These are phyloP conservation scores for Phalaenopsis equestris DNA, from an alignment of 106 monocot genomes.

Conservation along the genomic window DNA sequence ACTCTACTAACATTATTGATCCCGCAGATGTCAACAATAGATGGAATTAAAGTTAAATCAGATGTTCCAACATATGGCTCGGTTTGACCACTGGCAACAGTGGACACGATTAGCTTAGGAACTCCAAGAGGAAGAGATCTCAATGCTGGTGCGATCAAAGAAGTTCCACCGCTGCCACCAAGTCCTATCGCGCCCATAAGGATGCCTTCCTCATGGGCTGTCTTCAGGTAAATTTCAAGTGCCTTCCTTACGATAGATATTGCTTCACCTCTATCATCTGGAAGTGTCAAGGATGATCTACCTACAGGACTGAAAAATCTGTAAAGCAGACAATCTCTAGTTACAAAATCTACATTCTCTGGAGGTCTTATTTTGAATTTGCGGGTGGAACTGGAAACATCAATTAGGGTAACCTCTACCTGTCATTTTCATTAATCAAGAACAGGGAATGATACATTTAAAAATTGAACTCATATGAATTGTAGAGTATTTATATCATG, in stretches of 20 bases:
- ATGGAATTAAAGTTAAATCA: slow-evolving; percentile 71
- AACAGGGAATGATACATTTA: slow-evolving; percentile 1
- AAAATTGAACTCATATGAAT: slow-evolving; percentile 2
- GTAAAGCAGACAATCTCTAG: slow-evolving; percentile 53
- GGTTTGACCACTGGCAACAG: slow-evolving; percentile 87
- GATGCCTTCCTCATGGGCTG: slow-evolving; percentile 27
- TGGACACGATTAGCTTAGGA: slow-evolving; percentile 88
- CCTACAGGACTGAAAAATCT: slow-evolving; percentile 14
- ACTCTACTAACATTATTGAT: slow-evolving; percentile 68
- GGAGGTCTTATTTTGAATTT: slow-evolving; percentile 15
- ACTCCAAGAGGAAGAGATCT: slow-evolving; percentile 76
- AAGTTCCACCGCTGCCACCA: slow-evolving; percentile 86
- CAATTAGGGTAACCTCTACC: slow-evolving; percentile 65
- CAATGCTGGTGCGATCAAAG: slow-evolving; percentile 69
- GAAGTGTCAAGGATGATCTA: slow-evolving; percentile 33
- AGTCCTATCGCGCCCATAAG: slow-evolving; percentile 66
- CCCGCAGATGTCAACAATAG: slow-evolving; percentile 79
- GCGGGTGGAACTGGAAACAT: slow-evolving; percentile 75
- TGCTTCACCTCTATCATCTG: slow-evolving; percentile 75
- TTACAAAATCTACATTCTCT: slow-evolving; percentile 35
- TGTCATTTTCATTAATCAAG: slow-evolving; percentile 23
- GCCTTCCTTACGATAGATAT: slow-evolving; percentile 54
- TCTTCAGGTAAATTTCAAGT: slow-evolving; percentile 44
- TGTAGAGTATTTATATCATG: not conserved
- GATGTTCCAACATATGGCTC: slow-evolving; percentile 73